Evolutionary conservation across 768 basidiomycete genomes (phyloP), one percentile per base, ranked within the genome.

Genomic region (Lentinula sp.): DNA sequence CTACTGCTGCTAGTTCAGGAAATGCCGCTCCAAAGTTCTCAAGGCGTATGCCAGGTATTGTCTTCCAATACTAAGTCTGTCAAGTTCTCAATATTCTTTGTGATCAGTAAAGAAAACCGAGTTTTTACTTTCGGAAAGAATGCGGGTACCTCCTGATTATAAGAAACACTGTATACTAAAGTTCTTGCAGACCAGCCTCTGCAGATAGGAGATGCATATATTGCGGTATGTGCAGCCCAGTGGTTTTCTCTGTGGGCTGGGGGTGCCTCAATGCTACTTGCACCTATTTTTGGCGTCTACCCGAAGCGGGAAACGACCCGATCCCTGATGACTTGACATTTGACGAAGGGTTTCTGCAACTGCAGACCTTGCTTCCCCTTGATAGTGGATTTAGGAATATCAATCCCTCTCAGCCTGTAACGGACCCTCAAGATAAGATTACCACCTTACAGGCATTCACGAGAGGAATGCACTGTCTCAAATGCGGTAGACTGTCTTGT

Each of bases 401-500:
- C 20, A 66, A 62, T 33, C 81, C 83, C 4, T 54, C 66, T 9
- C 65, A 66, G 10, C 78, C 73, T 5, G 70, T 71, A 4, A 62
- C 68, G 10, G 57, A 66, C 49, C 51, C 69, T 7, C 55, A 63
- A 12, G 62, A 72, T 48, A 76, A 74, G 1, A 70, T 83, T 36
- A 79, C 77, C 9, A 88, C 86, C 3, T 75, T 77, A 3, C 83
- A 82, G 62, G 74, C 77, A 4, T 87, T 81, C 64, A 84, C 79
- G 15, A 81, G 82, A 65, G 91, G 91, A 1, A 85, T 84, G 76
- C 87, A 90, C 67, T 93, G 91, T 68, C 63, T 59, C 16, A 61
- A 69, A 7, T 93, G 91, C 66, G 91, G 91, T 33, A 81, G 89
- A 28, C 71, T 93, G 43, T 89, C 90, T 8, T 85, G 84, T 74